Base-by-base conservation (phyloP, 345 rosid genomes). In the Triadica sebifera region DNA sequence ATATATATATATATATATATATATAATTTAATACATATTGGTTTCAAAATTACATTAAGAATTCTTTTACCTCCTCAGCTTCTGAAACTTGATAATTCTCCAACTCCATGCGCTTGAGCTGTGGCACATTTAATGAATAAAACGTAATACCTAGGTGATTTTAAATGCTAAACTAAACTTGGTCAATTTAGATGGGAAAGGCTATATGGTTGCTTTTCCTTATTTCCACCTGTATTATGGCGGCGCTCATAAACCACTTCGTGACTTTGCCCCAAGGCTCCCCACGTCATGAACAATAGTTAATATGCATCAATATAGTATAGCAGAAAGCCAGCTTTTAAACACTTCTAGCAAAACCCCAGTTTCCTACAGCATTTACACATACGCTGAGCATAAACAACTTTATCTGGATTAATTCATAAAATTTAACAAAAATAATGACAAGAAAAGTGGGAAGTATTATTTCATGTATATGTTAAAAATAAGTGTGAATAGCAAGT, bases 101-200 rank as follows among this genome's bases (percentile, higher is more conserved):
- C 50, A 86, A 74, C 70, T 73, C 87, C 75, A 39, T 64, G 74
- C 55, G 84, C 84, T 89, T 91, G 79, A 69, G 81, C 93, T 90
- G 87, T 69, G n/a, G n/a, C 47, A 19, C 58, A 62, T 15, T 57
- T 65, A 69, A 25, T 16, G 69, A 46, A 58, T 39, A 69, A 62
- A 20, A 47, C 59, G 57, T 43, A 20, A 22, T 69, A 73, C 59
- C 47, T 15, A 58, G 37, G 50, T 25, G 46, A 29, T 70, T 37
- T 37, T 46, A 25, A 50, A 34, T 37, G 20, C 29, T 51, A 69
- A 16, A 37, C 16, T 17, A 34, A 51, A n/a, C 20, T 52, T 69
- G 53, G 17, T 19, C 34, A 17, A 67, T 19, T 45, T 24, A 49
- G 39, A 67, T 37, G 22, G 47, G 12, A 46, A 37, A 10, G 24